Evolutionary conservation across 2,329 filamentous ascomycete species (phyloP), one percentile per base, ranked within the genome.

Genomic region (Botrytis sinoallii): DNA sequence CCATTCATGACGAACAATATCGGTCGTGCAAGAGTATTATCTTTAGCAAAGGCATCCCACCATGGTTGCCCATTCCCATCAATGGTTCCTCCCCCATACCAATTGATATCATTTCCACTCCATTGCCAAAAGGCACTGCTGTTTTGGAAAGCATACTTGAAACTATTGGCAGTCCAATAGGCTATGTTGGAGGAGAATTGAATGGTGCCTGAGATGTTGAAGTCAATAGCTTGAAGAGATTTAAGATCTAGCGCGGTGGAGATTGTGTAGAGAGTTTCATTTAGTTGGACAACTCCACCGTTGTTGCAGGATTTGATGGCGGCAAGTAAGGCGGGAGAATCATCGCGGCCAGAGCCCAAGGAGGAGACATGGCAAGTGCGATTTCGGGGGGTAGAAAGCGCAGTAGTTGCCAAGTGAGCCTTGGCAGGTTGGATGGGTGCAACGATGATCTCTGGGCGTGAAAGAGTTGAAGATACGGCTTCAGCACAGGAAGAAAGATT

Each of bases 1-100:
- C 70, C 70, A 66, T 71, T 65, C 70, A 71, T 52, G 12, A 71
- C 70, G n/a, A 63, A 71, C 32, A 71, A 65, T 25, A 66, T 71
- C 22, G 70, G 70, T 25, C 70, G 59, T 9, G 1, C 59, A 35
- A 71, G 25, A 52, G 40, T n/a, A 3, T 22, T 52, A 55, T 71
- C 38, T 40, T 52, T 65, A 3, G 70, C 70, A 66, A 66, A 71
- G 10, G 59, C 70, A 66, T 71, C 70, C 42, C 46, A 71, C 70
- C 70, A 71, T 6, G 60, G 25, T 65, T 71, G 60, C 4, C 70
- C 70, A 38, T 71, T 65, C n/a, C 70, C 70, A 32, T 71, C 70
- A n/a, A 71, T 71, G 22, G 44, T 48, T 40, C 70, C 70, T 18
- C 60, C 59, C 12, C 70, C 70, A 44, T 66, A 52, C 42, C 60